These are phyloP conservation scores for Aureoboletus auriporus DNA, from an alignment of 768 basidiomycete species.

Conservation along the genomic window DNA sequence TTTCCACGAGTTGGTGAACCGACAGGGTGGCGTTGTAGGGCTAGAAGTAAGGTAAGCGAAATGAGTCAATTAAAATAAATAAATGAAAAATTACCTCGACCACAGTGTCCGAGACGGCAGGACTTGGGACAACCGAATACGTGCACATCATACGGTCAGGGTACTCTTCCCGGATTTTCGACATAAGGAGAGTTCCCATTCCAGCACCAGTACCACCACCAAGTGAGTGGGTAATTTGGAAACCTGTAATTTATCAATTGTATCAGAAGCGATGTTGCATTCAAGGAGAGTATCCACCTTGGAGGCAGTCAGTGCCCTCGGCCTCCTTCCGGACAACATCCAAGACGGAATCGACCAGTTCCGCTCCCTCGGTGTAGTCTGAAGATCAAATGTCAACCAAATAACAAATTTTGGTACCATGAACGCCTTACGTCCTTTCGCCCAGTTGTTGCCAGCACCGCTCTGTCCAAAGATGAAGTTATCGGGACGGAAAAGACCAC, in stretches of 20 bases:
- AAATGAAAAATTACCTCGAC: conserved; percentile 62
- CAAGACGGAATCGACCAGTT: conserved; percentile 96
- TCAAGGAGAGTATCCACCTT: conserved; percentile 57
- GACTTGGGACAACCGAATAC: conserved; percentile 96
- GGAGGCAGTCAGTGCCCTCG: conserved; percentile 94
- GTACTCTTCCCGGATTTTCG: conserved; percentile 98
- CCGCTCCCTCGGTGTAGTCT: conserved; percentile 92
- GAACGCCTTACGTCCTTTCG: conserved; percentile 87
- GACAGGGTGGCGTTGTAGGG: conserved; percentile 99
- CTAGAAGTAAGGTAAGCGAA: conserved; percentile 33
- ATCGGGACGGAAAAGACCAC: conserved; percentile 92
- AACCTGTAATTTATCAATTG: conserved; percentile 48
- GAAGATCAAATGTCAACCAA: background rate
- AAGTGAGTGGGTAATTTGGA: conserved; percentile 98
- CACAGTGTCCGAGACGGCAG: conserved; percentile 98
- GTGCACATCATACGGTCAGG: conserved; percentile 99
- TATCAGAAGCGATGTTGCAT: background rate
- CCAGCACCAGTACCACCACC: conserved; percentile 99
- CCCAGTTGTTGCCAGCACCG: conserved; percentile 99
- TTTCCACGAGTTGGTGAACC: conserved; percentile 98
- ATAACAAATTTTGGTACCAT: rapidly evolving
- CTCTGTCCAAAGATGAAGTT: conserved; percentile 98
- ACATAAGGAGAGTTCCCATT: conserved; percentile 99
- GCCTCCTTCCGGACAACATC: conserved; percentile 99
- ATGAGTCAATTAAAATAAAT: background rate